These are phyloP conservation scores for Crucibulum laeve DNA, from an alignment of 768 basidiomycete species.

Conservation along the genomic window DNA sequence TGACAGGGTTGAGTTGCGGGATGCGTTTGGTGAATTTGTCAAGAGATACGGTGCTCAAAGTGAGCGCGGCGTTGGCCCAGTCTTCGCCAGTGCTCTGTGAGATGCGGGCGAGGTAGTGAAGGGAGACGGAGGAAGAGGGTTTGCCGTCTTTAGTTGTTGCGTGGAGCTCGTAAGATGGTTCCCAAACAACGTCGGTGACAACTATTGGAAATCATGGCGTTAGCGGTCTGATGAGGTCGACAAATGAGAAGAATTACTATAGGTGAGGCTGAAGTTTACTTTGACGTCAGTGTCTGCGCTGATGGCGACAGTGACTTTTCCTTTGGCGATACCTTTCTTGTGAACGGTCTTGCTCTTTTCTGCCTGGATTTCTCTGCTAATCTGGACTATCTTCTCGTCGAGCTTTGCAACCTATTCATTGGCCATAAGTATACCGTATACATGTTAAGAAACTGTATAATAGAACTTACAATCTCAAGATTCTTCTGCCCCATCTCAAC, in stretches of 20 bases:
- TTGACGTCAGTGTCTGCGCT: conserved; percentile 28
- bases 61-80: conserved; percentile 47
- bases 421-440: not conserved
- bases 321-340: conserved; percentile 29
- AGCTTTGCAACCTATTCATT: conserved; percentile 23
- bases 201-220: conserved; percentile 25
- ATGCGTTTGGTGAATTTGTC: conserved; percentile 28
- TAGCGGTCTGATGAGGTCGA: not conserved
- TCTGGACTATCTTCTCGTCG: conserved; percentile 34
- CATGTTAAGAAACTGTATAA: not conserved
- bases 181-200: conserved; percentile 47
- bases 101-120: conserved; percentile 54
- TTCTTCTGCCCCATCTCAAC: conserved; percentile 31
- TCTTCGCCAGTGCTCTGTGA: conserved; percentile 57
- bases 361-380: conserved; percentile 33
- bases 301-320: conserved; percentile 39
- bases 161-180: conserved; percentile 55
- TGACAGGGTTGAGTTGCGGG: conserved; percentile 26
- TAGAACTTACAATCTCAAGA: conserved; percentile 21
- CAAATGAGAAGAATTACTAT: conserved; percentile 31
- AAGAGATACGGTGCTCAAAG: conserved; percentile 45
- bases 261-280: conserved; percentile 46
- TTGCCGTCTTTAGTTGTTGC: conserved; percentile 42
- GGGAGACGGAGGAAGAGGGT: conserved; percentile 35
- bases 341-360: conserved; percentile 23